These are phyloP conservation scores for Termitomyces sp. DNA, from an alignment of 768 basidiomycete species.

Conservation along the genomic window DNA sequence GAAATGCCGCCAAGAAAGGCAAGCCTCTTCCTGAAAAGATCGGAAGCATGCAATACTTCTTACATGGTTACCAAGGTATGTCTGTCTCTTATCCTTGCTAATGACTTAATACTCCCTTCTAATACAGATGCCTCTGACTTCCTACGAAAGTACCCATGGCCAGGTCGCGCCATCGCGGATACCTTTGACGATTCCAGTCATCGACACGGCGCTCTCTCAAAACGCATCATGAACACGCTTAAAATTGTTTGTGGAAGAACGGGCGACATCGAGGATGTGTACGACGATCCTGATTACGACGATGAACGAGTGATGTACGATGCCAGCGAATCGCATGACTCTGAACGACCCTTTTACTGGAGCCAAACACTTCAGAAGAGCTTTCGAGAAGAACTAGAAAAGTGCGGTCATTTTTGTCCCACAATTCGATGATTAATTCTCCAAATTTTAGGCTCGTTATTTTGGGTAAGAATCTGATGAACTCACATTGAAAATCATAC, in stretches of 20 bases:
- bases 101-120: neutral
- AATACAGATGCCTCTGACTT: slow-evolving; percentile 81
- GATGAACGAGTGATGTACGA: slow-evolving; percentile 69
- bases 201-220: slow-evolving; percentile 61
- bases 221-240: slow-evolving; percentile 60
- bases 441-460: slow-evolving; percentile 63
- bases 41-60: slow-evolving; percentile 85
- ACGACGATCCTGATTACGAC: slow-evolving; percentile 70
- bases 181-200: slow-evolving; percentile 85
- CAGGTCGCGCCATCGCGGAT: slow-evolving; percentile 76
- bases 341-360: slow-evolving; percentile 74
- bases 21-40: slow-evolving; percentile 83
- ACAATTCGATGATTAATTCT: slow-evolving; percentile 4
- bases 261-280: slow-evolving; percentile 63
- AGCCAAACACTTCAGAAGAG: slow-evolving; percentile 69
- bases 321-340: slow-evolving; percentile 50
- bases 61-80: slow-evolving; percentile 75
- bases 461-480: slow-evolving; percentile 46
- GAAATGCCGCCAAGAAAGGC: slow-evolving; percentile 76
- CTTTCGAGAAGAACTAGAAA: slow-evolving; percentile 86
- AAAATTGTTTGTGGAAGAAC: slow-evolving; percentile 84
- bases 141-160: slow-evolving; percentile 81
- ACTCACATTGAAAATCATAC: neutral
- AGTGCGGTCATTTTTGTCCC: slow-evolving; percentile 37
- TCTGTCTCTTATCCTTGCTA: neutral